Conservation (phyloP, 495 filamentous ascomycete species). For the Penicillium diatomitis region DNA sequence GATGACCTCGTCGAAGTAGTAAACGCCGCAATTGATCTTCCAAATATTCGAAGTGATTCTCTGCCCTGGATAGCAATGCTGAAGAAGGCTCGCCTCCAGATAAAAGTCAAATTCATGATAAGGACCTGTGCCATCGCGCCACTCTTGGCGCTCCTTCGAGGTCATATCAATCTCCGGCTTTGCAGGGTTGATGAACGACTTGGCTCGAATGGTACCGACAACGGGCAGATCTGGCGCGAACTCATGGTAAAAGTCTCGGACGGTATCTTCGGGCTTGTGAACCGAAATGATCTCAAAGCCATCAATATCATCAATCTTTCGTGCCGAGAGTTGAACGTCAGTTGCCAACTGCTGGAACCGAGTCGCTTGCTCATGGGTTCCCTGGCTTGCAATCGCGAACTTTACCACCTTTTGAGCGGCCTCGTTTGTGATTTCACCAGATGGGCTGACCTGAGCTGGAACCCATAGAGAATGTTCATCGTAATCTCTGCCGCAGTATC, state of each 20-base stretch:
- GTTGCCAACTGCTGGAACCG: conserved; percentile 20
- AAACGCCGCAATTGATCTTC: conserved; percentile 51
- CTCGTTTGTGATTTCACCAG: conserved; percentile 14
- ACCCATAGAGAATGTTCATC: conserved; percentile 15
- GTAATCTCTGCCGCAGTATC: conserved; percentile 25
- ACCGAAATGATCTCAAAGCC: conserved; percentile 51
- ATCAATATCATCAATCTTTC: conserved; percentile 33
- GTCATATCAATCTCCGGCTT: conserved; percentile 33
- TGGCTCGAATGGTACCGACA: conserved; percentile 37
- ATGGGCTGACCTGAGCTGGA: conserved; percentile 1
- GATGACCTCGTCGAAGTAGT: conserved; percentile 49
- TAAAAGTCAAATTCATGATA: conserved; percentile 50
- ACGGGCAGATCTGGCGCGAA: conserved; percentile 27
- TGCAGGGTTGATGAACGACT: conserved; percentile 31
- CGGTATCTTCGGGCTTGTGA: conserved; percentile 26
- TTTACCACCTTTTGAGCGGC: conserved; percentile 37
- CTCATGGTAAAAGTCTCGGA: conserved; percentile 32
- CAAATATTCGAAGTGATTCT: conserved; percentile 61
- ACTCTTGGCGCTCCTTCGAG: conserved; percentile 27
- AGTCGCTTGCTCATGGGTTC: conserved; percentile 25
- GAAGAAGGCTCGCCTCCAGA: conserved; percentile 56
- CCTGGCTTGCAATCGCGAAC: conserved; percentile 33
- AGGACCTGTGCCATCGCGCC: conserved; percentile 13
- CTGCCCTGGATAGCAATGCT: conserved; percentile 60
- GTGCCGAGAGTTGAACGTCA: conserved; percentile 18